phyloP scores from a whole-genome alignment of 306 rosid species.

The Trichosanthes truncata region DNA sequence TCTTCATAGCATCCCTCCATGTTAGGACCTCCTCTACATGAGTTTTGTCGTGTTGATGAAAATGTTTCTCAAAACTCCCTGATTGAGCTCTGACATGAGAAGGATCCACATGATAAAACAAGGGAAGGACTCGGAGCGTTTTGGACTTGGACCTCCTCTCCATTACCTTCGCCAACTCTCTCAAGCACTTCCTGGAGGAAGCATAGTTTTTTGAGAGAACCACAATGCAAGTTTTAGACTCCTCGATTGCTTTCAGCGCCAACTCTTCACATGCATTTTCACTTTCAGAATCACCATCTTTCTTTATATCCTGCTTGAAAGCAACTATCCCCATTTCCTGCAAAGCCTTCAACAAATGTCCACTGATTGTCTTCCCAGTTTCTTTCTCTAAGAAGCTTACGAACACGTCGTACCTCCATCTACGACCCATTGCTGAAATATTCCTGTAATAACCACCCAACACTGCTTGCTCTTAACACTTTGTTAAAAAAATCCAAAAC shows the following conservation, averaged over 20 bases:
- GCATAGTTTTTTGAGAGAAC: background rate
- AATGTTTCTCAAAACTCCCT: conserved; percentile 9
- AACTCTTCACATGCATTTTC: too few species aligned
- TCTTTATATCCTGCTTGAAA: background rate
- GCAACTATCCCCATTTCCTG: background rate
- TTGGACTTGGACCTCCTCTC: background rate
- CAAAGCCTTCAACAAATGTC: background rate
- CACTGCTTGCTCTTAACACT: too few species aligned
- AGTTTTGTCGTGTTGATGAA: background rate
- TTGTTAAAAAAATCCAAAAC: too few species aligned
- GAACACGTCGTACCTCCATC: background rate
- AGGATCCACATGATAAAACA: background rate
- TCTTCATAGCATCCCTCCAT: conserved; percentile 25
- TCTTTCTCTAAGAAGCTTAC: background rate
- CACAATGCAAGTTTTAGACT: background rate
- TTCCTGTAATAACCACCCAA: too few species aligned
- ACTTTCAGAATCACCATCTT: too few species aligned
- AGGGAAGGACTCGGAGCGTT: background rate
- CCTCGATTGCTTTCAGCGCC: background rate
- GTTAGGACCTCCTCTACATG: conserved; percentile 7
- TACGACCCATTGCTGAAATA: too few species aligned
- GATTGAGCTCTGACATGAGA: conserved; percentile 21
- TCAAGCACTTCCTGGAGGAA: background rate
- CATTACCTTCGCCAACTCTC: background rate
- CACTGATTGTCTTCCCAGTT: background rate